Percentiles rank a stretch among this genome's conserved stretches.
These are phyloP conservation scores for Amphicarpaea edgeworthii DNA, from an alignment of 306 rosid species.

Conservation along the genomic window DNA sequence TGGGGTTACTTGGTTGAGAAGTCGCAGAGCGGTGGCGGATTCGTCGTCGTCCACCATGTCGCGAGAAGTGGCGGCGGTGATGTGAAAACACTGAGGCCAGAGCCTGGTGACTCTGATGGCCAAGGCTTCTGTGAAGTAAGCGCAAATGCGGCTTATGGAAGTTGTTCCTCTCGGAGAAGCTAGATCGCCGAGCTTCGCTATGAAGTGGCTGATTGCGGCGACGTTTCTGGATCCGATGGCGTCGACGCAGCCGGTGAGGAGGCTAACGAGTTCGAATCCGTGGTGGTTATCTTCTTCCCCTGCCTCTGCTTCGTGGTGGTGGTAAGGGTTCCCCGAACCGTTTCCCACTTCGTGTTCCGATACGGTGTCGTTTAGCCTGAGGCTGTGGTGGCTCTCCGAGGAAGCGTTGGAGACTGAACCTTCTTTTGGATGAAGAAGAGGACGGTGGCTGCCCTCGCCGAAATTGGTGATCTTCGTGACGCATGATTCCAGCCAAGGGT, in stretches of 20 bases:
- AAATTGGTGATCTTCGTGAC: constrained; percentile 73
- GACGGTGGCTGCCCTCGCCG: constrained; percentile 64
- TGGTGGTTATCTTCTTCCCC: constrained; percentile 64
- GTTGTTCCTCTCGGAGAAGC: constrained; percentile 80
- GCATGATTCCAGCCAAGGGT: constrained; percentile 73
- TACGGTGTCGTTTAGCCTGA: constrained; percentile 62
- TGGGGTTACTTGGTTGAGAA: constrained; percentile 85
- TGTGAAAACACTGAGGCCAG: constrained; percentile 90
- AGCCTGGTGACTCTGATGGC: constrained; percentile 80
- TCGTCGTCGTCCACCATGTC: constrained; percentile 87
- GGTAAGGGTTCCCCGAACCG: constrained; percentile 68
- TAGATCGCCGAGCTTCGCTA: constrained; percentile 78
- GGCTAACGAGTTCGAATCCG: constrained; percentile 77
- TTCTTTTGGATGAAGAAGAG: constrained; percentile 42
- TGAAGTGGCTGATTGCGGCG: constrained; percentile 69
- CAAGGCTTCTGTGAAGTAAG: constrained; percentile 89
- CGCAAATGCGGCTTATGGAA: constrained; percentile 69
- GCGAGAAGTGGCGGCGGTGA: constrained; percentile 64
- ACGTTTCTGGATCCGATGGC: constrained; percentile 80
- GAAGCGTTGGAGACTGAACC: constrained; percentile 73
- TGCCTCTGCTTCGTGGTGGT: constrained; percentile 57
- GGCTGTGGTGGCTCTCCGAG: constrained; percentile 70
- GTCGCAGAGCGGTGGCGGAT: constrained; percentile 68
- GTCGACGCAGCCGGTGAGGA: constrained; percentile 81
- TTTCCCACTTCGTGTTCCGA: constrained; percentile 74